phyloP scores from a whole-genome alignment of 441 rosid genomes.

The Jatropha podagrica region DNA sequence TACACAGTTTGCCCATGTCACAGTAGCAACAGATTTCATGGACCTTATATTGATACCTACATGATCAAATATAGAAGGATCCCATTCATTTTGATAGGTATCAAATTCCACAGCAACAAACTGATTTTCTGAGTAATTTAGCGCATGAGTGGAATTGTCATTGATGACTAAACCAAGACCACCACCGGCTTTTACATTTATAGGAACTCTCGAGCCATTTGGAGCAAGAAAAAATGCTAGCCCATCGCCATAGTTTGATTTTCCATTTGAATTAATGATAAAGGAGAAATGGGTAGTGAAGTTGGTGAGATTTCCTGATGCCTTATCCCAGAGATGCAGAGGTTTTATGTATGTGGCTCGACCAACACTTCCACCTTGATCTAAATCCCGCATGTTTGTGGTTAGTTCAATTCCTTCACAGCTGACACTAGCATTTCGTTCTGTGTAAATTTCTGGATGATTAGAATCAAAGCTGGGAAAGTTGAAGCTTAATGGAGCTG shows the following conservation, averaged over 20 bases:
- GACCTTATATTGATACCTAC: slow-evolving; percentile 38
- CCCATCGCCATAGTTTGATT: slow-evolving; percentile 14
- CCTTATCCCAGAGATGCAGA: slow-evolving; percentile 32
- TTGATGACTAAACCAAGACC: slow-evolving; percentile 25
- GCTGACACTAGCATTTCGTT: not conserved
- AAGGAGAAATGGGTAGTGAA: slow-evolving; percentile 38
- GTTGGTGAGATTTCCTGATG: slow-evolving; percentile 26
- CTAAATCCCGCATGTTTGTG: not conserved
- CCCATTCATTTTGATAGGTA: slow-evolving; percentile 10
- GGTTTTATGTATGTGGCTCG: slow-evolving; percentile 15
- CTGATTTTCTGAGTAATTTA: not conserved
- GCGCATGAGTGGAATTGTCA: accelerated
- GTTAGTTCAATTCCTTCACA: not conserved
- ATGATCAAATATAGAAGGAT: slow-evolving; percentile 23
- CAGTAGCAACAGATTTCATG: slow-evolving; percentile 11
- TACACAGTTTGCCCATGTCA: slow-evolving; percentile 23
- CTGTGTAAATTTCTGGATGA: not conserved
- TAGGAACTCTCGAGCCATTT: slow-evolving; percentile 12
- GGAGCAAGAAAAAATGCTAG: slow-evolving; percentile 38
- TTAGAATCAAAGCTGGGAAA: slow-evolving; percentile 1
- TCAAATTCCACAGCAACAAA: slow-evolving; percentile 46
- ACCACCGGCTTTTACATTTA: not conserved
- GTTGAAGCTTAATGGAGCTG: slow-evolving; percentile 3
- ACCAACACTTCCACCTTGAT: not conserved
- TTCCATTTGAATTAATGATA: slow-evolving; percentile 12